Conservation (phyloP, 2,329 filamentous ascomycete species). For the Colletotrichum sp. region DNA sequence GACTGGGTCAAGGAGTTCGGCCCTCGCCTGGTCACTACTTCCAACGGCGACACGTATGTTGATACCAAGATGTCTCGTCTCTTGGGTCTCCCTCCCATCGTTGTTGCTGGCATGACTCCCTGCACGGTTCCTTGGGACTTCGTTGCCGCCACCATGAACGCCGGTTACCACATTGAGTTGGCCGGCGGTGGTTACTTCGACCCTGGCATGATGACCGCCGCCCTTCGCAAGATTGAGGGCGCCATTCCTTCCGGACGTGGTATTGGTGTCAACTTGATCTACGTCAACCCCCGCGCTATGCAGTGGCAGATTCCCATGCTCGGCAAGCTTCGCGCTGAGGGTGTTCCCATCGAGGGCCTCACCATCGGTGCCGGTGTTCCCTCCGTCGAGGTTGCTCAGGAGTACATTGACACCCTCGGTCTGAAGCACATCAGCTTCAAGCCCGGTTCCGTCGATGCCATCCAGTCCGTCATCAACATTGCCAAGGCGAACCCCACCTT, state of each 20-base stretch:
- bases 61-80: conserved; percentile 96
- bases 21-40: conserved; percentile 89
- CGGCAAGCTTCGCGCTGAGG: conserved; percentile 78
- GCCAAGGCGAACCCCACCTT: conserved; percentile 93
- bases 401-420: conserved; percentile 91
- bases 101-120: conserved; percentile 95
- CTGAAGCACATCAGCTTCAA: conserved; percentile 96
- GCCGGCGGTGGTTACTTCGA: conserved; percentile 90
- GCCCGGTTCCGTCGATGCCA: conserved; percentile 86
- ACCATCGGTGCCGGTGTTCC: conserved; percentile 94
- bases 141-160: conserved; percentile 89
- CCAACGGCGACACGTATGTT: conserved; percentile 86
- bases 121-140: conserved; percentile 91
- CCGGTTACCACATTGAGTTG: conserved; percentile 92
- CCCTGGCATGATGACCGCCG: conserved; percentile 80
- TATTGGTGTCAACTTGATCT: conserved; percentile 90
- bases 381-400: conserved; percentile 89
- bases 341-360: conserved; percentile 88
- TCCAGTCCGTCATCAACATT: conserved; percentile 89
- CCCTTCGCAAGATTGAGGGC: conserved; percentile 83
- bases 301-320: conserved; percentile 90
- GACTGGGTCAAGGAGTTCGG: conserved; percentile 99
- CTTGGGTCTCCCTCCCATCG: conserved; percentile 81
- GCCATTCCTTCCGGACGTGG: conserved; percentile 83
- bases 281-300: conserved; percentile 89